phyloP scores from a whole-genome alignment of 305 asterid genomes.

The Fraxinus xanthoxyloides region DNA sequence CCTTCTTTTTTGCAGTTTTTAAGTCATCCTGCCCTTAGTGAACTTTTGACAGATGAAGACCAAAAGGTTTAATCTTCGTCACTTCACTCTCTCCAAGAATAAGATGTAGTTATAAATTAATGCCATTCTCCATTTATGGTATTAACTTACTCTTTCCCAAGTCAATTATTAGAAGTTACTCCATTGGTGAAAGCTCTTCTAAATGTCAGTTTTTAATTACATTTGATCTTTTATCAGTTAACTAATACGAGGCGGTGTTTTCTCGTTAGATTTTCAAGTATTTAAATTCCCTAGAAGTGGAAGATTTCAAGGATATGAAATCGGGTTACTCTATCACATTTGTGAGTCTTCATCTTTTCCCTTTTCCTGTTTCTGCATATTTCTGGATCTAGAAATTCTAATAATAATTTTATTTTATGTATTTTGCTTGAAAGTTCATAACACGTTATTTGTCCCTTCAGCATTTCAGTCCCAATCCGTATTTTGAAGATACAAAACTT shows the following conservation, averaged over 20 bases:
- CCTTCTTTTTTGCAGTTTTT: slow-evolving; percentile 52
- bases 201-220: neutral
- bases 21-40: slow-evolving; percentile 91
- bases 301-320: slow-evolving; percentile 79
- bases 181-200: neutral
- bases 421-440: slow-evolving; percentile 2
- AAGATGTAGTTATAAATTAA: neutral
- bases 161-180: neutral
- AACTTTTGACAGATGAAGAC: slow-evolving; percentile 79
- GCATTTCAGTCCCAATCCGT: slow-evolving; percentile 78
- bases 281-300: slow-evolving; percentile 72
- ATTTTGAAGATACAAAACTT: slow-evolving; percentile 77
- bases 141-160: neutral
- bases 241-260: slow-evolving; percentile 11
- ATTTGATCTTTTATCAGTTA: slow-evolving; percentile 13
- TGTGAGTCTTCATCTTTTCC: slow-evolving; percentile 46
- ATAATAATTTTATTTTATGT: neutral
- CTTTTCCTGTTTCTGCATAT: neutral
- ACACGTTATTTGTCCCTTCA: slow-evolving; percentile 25
- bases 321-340: slow-evolving; percentile 79
- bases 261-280: slow-evolving; percentile 69
- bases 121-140: neutral
- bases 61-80: slow-evolving; percentile 58
- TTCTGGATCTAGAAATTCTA: neutral
- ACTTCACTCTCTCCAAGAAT: slow-evolving; percentile 10